A percentile compares a stretch with the other conserved stretches of the same genome.
These are phyloP conservation scores for Alternaria alternata DNA, from an alignment of 2,329 filamentous ascomycete genomes.

Conservation along the genomic window DNA sequence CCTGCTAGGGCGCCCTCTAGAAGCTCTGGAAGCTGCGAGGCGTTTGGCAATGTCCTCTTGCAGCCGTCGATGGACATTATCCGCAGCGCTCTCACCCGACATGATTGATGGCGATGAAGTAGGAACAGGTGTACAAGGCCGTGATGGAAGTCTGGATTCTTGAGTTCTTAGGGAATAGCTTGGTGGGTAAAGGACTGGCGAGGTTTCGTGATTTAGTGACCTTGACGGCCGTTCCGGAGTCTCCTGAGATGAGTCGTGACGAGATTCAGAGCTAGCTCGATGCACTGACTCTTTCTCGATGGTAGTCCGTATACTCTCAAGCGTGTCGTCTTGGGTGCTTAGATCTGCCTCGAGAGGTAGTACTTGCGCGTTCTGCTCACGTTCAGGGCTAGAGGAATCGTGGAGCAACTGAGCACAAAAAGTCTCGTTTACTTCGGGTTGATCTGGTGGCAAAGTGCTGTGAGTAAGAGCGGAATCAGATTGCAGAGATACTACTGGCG, in stretches of 20 bases:
- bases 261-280: slow-evolving; percentile 24
- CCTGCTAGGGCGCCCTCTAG: slow-evolving; percentile 7
- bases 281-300: slow-evolving; percentile 19
- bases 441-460: background rate
- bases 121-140: slow-evolving; percentile 26
- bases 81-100: slow-evolving; percentile 18
- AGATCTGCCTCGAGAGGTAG: slow-evolving; percentile 22
- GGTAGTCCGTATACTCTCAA: slow-evolving; percentile 25
- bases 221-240: slow-evolving; percentile 24
- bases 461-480: background rate
- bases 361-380: slow-evolving; percentile 39
- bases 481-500: background rate
- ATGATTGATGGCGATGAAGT: slow-evolving; percentile 27
- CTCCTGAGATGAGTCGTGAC: slow-evolving; percentile 47
- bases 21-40: slow-evolving; percentile 20
- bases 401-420: slow-evolving; percentile 1
- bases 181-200: slow-evolving; percentile 34
- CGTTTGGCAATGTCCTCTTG: slow-evolving; percentile 19
- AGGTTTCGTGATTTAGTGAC: slow-evolving; percentile 21
- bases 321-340: slow-evolving; percentile 29
- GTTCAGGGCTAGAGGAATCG: slow-evolving; percentile 3
- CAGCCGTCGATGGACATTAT: slow-evolving; percentile 14
- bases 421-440: background rate
- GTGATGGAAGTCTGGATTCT: slow-evolving; percentile 28
- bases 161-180: slow-evolving; percentile 30